Evolutionary conservation across 805 yeast species (phyloP).

Genomic region (Wickerhamiella galacta): DNA sequence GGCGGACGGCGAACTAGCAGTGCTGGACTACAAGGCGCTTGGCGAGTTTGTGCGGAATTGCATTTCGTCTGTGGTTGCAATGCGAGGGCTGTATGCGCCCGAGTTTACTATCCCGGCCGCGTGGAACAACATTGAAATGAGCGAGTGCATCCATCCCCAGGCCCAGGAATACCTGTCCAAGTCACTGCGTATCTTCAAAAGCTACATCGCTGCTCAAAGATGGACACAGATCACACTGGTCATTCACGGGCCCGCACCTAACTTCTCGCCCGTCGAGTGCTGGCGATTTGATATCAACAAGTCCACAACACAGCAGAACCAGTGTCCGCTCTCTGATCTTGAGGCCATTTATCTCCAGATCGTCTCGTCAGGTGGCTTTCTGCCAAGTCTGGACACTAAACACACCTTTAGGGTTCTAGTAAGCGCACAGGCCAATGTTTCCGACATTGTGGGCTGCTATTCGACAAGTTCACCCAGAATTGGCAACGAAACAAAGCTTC

Average conservation of each 20-base stretch:
- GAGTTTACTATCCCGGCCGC: not conserved
- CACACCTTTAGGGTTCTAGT: not conserved
- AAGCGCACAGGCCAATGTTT: not conserved
- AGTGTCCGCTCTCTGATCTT: not conserved
- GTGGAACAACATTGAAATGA: not conserved
- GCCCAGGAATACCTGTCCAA: not conserved
- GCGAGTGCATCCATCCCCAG: conserved; percentile 1
- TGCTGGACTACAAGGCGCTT: conserved; percentile 12
- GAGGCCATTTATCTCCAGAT: not conserved
- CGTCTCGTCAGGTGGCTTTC: not conserved
- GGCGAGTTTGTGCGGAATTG: conserved; percentile 4
- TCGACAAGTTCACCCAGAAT: too few species aligned
- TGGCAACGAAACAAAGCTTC: too few species aligned
- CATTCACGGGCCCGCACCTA: not conserved
- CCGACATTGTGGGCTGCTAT: not conserved
- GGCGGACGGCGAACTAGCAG: conserved; percentile 15
- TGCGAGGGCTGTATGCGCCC: not conserved
- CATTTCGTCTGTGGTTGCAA: not conserved
- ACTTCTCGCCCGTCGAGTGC: not conserved
- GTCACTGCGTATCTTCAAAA: not conserved
- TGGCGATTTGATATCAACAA: conserved; percentile 1
- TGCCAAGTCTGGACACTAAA: not conserved
- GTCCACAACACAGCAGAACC: not conserved
- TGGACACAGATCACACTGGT: not conserved
- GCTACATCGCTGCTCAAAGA: conserved; percentile 1